These are phyloP conservation scores for Eremothecium cymbalariae DNA, from an alignment of 1,139 yeast genomes.

Conservation along the genomic window DNA sequence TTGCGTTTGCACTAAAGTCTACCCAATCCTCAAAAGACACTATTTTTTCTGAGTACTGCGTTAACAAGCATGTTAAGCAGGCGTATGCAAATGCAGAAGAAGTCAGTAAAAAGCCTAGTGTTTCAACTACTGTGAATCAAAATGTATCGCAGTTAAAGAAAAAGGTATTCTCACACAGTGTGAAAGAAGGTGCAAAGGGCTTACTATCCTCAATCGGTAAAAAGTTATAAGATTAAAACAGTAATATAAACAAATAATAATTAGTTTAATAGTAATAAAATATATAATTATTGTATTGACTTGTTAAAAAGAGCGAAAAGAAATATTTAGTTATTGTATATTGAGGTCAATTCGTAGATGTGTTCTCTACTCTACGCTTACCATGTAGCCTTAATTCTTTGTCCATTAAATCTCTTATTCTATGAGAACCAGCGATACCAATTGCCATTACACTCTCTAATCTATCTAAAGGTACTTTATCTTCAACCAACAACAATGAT, in stretches of 20 bases:
- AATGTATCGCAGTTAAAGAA: conserved; percentile 31
- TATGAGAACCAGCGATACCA: conserved; percentile 84
- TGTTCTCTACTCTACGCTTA: conserved; percentile 35
- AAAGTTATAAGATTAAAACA: conserved; percentile 17
- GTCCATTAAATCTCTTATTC: conserved; percentile 80
- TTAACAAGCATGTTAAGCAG: conserved; percentile 26
- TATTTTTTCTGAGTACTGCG: conserved; percentile 29
- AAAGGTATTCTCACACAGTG: conserved; percentile 30
- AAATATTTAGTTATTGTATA: too few species aligned
- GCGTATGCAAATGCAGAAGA: conserved; percentile 33
- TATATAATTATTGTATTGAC: neutral
- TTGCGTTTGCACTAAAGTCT: conserved; percentile 27
- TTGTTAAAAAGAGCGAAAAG: neutral
- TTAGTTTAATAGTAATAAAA: neutral
- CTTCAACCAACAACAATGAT: conserved; percentile 67
- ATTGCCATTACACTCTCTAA: conserved; percentile 71
- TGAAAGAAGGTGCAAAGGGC: conserved; percentile 28
- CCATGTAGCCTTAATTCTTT: conserved; percentile 70
- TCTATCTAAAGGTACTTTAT: conserved; percentile 75
- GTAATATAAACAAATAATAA: neutral
- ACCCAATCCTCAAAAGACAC: conserved; percentile 21
- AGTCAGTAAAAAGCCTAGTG: conserved; percentile 27
- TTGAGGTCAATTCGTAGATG: conserved; percentile 14
- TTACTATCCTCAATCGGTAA: conserved; percentile 31
- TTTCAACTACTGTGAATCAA: conserved; percentile 31